phyloP scores from a whole-genome alignment of 805 yeast species.

The Isabelozyma rhagii region DNA sequence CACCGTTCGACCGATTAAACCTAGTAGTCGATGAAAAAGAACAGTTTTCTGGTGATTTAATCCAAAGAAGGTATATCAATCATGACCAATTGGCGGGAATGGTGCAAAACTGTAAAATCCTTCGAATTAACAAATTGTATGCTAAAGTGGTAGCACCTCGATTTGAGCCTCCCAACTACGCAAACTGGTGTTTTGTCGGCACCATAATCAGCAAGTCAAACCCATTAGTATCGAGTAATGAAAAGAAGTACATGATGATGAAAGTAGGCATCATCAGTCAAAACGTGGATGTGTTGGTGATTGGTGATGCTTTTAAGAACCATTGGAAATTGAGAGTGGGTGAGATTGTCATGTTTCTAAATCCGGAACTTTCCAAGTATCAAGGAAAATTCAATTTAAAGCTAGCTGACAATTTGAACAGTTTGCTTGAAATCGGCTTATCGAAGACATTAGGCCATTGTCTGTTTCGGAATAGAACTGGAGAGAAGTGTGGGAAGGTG shows the following conservation, averaged over 20 bases:
- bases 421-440: constrained; percentile 71
- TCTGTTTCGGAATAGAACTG: constrained; percentile 44
- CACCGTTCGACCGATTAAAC: constrained; percentile 6
- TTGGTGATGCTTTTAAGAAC: constrained; percentile 63
- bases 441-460: constrained; percentile 70
- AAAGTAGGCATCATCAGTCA: constrained; percentile 66
- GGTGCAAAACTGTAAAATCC: constrained; percentile 49
- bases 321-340: constrained; percentile 77
- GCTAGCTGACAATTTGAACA: constrained; percentile 47
- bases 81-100: constrained; percentile 27
- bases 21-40: constrained; percentile 18
- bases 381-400: constrained; percentile 49
- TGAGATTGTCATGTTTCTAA: constrained; percentile 67
- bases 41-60: constrained; percentile 10
- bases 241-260: constrained; percentile 55
- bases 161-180: constrained; percentile 62
- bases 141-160: constrained; percentile 69
- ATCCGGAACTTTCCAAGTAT: constrained; percentile 56
- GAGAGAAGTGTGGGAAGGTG: constrained; percentile 55
- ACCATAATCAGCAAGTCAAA: constrained; percentile 57
- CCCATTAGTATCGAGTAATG: constrained; percentile 34
- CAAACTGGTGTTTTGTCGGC: constrained; percentile 83
- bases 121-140: constrained; percentile 56
- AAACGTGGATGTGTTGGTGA: constrained; percentile 57
- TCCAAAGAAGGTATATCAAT: constrained; percentile 46